Evolutionary conservation across 352 stramenopile species (phyloP), one percentile per base, ranked within the genome.

Genomic region (Globisporangium solare): DNA sequence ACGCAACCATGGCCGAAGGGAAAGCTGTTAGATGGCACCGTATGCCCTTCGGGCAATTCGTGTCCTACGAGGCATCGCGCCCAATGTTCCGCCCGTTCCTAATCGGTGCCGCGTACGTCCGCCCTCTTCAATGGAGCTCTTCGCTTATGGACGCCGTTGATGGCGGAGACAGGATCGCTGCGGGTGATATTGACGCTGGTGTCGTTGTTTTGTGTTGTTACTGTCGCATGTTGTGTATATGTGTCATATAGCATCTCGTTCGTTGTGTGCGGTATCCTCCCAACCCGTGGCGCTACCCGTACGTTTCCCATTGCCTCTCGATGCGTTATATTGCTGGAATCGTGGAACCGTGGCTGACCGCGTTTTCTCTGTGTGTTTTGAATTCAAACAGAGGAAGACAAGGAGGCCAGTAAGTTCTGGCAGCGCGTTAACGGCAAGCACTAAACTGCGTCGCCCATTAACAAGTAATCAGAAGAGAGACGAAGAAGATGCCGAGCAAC

Each of bases 341-440:
- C 6, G 6, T 35, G 27, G 27, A 10, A 8, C 5, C 7, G 27
- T 35, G 5, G 1, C 27, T 35, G 27, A 35, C 27, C 4, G 13
- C 2, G 24, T 54, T 45, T n/a, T n/a, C n/a, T n/a, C 1, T 42
- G 42, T 17, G 17, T 32, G 22, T 35, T 55, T 47, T 47, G 20
- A 14, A 14, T 15, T 40, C 5, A 59, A 56, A 66, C 58, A 84
- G 79, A 94, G 67, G 85, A 94, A 68, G 72, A 86, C 61, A 89
- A 84, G 71, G 76, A 88, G 58, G 80, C 88, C 73, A 87, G 71
- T 52, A 91, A 92, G 67, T 94, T 83, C 82, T 94, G 85, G 85
- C 76, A 92, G 71, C 81, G 81, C 54, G 51, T 83, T 37, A 88
- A 94, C 72, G 83, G 79, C 74, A 94, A 82, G 79, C 81, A 92